phyloP scores from a whole-genome alignment of 371 early-diverging fungal genomes.

The Mortierella sp. region DNA sequence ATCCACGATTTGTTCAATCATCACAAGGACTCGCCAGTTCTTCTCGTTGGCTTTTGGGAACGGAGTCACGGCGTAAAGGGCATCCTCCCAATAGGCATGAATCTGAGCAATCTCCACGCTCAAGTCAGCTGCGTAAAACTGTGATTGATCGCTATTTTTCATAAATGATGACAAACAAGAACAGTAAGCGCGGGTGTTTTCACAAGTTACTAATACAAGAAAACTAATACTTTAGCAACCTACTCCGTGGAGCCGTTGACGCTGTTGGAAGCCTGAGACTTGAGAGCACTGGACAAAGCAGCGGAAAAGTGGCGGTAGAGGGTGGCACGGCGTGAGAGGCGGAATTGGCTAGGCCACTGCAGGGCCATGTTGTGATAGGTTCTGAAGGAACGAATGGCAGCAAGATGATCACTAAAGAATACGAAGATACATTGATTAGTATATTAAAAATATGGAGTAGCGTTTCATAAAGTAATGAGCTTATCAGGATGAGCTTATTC shows the following conservation, averaged over 20 bases:
- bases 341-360: conserved; percentile 60
- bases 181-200: neutral
- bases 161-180: conserved; percentile 4
- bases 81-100: conserved; percentile 72
- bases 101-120: conserved; percentile 60
- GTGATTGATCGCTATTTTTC: conserved; percentile 10
- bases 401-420: conserved; percentile 36
- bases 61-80: conserved; percentile 63
- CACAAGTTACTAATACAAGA: neutral
- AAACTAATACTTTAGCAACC: neutral
- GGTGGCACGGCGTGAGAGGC: conserved; percentile 62
- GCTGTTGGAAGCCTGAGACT: conserved; percentile 57
- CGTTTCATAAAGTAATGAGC: neutral
- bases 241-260: conserved; percentile 56
- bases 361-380: conserved; percentile 63
- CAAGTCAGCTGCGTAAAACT: conserved; percentile 48
- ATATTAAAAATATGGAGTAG: neutral
- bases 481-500: neutral
- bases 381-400: conserved; percentile 63
- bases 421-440: neutral
- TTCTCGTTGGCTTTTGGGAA: conserved; percentile 77
- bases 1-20: conserved; percentile 71
- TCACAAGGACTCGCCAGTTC: conserved; percentile 67
- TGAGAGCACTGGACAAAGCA: conserved; percentile 58
- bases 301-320: conserved; percentile 60